Percentiles rank a stretch among this genome's conserved stretches.
These are phyloP conservation scores for Umbelopsis sp. DNA, from an alignment of 192 early-diverging fungal genomes.

Conservation along the genomic window DNA sequence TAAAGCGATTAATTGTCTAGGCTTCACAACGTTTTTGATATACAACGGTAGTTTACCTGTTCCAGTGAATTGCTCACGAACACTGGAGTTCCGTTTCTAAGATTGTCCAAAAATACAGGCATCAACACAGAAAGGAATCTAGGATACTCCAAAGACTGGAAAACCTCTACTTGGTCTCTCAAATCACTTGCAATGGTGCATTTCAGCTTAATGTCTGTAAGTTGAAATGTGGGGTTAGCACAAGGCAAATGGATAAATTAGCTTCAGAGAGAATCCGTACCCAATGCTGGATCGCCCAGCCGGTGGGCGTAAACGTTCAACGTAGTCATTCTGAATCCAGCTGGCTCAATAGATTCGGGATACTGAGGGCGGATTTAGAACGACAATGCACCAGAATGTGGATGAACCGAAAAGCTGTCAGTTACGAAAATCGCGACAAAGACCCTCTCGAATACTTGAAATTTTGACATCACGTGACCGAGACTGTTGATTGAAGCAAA, in stretches of 20 bases:
- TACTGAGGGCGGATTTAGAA: slow-evolving; percentile 17
- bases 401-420: slow-evolving; percentile 20
- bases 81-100: slow-evolving; percentile 71
- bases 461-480: not conserved
- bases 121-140: slow-evolving; percentile 77
- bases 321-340: slow-evolving; percentile 32
- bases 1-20: not conserved
- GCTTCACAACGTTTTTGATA: slow-evolving; percentile 9
- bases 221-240: not conserved
- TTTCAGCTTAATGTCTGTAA: slow-evolving; percentile 54
- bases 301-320: slow-evolving; percentile 54
- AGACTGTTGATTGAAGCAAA: not conserved
- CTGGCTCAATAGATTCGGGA: not conserved
- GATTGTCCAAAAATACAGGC: slow-evolving; percentile 80
- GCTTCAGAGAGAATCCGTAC: slow-evolving; percentile 26
- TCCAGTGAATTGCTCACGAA: slow-evolving; percentile 76
- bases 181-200: slow-evolving; percentile 83
- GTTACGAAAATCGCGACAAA: not conserved
- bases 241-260: not conserved
- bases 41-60: slow-evolving; percentile 54
- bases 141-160: slow-evolving; percentile 84
- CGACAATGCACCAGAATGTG: slow-evolving; percentile 19
- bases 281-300: slow-evolving; percentile 53
- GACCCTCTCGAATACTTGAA: slow-evolving; percentile 12
- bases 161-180: slow-evolving; percentile 88